Conservation (phyloP, 495 filamentous ascomycete genomes). For the Ascodesmis nigricans region DNA sequence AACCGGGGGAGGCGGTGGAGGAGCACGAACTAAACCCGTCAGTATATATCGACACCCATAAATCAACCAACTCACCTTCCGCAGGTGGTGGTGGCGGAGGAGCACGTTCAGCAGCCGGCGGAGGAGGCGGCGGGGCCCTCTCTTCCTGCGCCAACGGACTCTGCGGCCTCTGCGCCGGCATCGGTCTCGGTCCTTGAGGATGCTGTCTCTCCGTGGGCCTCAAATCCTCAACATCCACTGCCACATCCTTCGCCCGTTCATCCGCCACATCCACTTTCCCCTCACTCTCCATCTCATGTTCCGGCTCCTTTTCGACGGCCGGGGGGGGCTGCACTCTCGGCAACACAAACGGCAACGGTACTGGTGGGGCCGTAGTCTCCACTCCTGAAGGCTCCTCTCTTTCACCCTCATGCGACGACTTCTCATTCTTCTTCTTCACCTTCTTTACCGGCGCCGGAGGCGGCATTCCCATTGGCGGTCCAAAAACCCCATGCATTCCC, state of each 20-base stretch:
- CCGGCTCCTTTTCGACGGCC: slow-evolving; percentile 18
- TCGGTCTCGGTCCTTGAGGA: slow-evolving; percentile 26
- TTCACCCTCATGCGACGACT: slow-evolving; percentile 25
- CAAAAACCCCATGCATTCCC: slow-evolving; percentile 92
- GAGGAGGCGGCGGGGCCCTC: slow-evolving; percentile 48
- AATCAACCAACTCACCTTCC: too few relatives aligned
- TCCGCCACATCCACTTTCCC: too few relatives aligned
- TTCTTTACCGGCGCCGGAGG: slow-evolving; percentile 38
- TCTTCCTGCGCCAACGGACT: slow-evolving; percentile 34
- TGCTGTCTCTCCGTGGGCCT: slow-evolving; percentile 26
- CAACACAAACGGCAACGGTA: slow-evolving; percentile 18
- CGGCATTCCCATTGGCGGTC: slow-evolving; percentile 47
- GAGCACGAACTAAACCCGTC: slow-evolving; percentile 30
- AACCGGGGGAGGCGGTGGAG: slow-evolving; percentile 29
- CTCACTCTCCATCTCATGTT: slow-evolving; percentile 27
- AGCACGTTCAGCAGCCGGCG: slow-evolving; percentile 32
- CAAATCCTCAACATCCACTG: slow-evolving; percentile 44
- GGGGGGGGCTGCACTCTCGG: slow-evolving; percentile 18
- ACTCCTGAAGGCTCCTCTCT: slow-evolving; percentile 15
- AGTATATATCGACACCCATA: too few relatives aligned
- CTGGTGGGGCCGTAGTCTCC: slow-evolving; percentile 25
- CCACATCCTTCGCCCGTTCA: too few relatives aligned
- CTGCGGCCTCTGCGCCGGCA: slow-evolving; percentile 23
- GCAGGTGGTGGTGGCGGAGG: slow-evolving; percentile 29
- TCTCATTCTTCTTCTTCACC: slow-evolving; percentile 30